Conservation (phyloP, 306 rosid species). For the Cucumis sativus region DNA sequence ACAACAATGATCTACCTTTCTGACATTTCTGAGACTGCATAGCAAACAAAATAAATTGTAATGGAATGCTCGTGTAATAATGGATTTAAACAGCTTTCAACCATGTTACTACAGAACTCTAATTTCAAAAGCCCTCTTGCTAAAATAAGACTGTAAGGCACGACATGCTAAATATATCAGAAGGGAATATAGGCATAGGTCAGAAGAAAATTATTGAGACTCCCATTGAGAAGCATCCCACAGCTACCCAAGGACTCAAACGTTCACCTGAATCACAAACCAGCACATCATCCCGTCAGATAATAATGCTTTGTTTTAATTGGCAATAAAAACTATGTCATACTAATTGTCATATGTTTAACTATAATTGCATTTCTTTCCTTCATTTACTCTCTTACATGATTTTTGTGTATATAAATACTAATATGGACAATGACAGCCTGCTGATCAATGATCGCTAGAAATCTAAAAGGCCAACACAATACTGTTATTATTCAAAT, state of each 20-base stretch:
- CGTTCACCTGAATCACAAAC: slow-evolving; percentile 49
- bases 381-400: neutral
- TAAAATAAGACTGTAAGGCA: neutral
- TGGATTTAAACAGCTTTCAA: slow-evolving; percentile 1
- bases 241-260: slow-evolving; percentile 54
- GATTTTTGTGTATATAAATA: neutral
- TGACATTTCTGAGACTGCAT: neutral
- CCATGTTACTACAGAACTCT: neutral
- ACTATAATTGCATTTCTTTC: neutral
- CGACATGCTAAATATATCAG: slow-evolving; percentile 1
- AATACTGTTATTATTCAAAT: neutral
- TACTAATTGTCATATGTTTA: neutral
- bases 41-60: neutral
- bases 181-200: slow-evolving; percentile 6
- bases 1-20: neutral
- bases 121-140: neutral
- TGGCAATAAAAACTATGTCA: neutral
- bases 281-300: slow-evolving; percentile 4
- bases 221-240: slow-evolving; percentile 54
- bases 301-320: neutral
- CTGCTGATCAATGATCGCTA: neutral
- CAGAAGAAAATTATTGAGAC: slow-evolving; percentile 47
- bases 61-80: neutral
- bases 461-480: neutral
- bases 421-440: neutral